Conservation (phyloP, 2,329 filamentous ascomycete genomes). For the Cryphonectria nitschkei region DNA sequence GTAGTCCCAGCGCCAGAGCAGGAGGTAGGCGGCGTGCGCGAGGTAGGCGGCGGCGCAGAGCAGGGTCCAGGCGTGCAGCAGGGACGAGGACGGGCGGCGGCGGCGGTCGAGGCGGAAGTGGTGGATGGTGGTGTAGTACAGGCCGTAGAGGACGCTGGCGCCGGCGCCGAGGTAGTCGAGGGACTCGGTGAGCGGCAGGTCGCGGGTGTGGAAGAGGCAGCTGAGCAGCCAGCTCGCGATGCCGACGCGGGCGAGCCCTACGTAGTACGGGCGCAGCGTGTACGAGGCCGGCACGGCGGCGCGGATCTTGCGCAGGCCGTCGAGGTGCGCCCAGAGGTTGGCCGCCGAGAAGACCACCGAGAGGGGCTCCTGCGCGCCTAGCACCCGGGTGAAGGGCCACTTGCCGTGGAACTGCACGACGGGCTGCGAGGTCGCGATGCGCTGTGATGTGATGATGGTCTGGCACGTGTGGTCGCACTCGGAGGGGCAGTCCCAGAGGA, state of each 20-base stretch:
- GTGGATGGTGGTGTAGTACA: conserved; percentile 83
- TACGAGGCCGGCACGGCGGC: conserved; percentile 73
- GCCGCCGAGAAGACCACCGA: conserved; percentile 90
- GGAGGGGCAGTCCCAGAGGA: conserved; percentile 88
- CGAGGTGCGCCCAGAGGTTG: conserved; percentile 84
- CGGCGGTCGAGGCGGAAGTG: conserved; percentile 78
- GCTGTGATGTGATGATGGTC: conserved; percentile 80
- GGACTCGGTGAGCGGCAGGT: conserved; percentile 86
- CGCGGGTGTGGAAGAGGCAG: conserved; percentile 89
- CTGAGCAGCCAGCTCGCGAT: conserved; percentile 85
- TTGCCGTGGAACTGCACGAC: conserved; percentile 96
- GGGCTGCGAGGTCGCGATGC: conserved; percentile 66
- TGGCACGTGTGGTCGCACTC: conserved; percentile 99
- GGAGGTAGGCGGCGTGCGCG: conserved; percentile 81
- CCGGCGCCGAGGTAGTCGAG: conserved; percentile 96
- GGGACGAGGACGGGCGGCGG: conserved; percentile 40
- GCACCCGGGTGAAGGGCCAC: conserved; percentile 91
- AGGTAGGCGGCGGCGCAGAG: conserved; percentile 73
- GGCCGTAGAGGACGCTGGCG: conserved; percentile 84
- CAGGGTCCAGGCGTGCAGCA: conserved; percentile 75
- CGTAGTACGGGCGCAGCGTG: conserved; percentile 78
- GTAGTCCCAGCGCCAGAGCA: conserved; percentile 89
- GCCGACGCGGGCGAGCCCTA: conserved; percentile 78
- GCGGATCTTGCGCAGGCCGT: conserved; percentile 73
- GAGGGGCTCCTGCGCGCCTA: conserved; percentile 94